Evolutionary conservation across 2,329 filamentous ascomycete genomes (phyloP).

Genomic region (Pseudogymnoascus verrucosus): DNA sequence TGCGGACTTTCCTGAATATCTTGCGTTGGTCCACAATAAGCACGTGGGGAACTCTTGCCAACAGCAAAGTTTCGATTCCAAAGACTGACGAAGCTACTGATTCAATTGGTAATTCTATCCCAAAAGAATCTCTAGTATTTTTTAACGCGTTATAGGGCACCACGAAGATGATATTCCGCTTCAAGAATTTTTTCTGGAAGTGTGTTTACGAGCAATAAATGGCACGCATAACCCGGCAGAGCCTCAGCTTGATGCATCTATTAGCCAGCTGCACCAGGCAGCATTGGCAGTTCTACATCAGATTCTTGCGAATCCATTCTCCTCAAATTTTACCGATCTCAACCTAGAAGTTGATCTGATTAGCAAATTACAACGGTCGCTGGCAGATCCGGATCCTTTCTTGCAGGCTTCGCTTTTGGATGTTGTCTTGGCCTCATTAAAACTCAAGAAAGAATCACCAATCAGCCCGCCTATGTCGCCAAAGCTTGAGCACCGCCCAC

Average conservation of each 20-base stretch:
- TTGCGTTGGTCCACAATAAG: constrained; percentile 59
- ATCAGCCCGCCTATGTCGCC: constrained; percentile 19
- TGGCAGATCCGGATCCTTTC: constrained; percentile 55
- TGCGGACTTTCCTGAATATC: constrained; percentile 67
- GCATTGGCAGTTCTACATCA: constrained; percentile 63
- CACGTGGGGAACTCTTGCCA: constrained; percentile 63
- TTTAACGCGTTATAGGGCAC: constrained; percentile 34
- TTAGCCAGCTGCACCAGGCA: constrained; percentile 61
- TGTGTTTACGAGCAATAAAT: constrained; percentile 56
- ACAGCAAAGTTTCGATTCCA: constrained; percentile 45
- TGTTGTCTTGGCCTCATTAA: constrained; percentile 66
- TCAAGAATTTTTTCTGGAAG: constrained; percentile 60
- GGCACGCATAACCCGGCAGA: constrained; percentile 32
- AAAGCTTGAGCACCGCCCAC: constrained; percentile 19
- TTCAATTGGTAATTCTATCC: constrained; percentile 41
- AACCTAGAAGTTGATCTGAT: constrained; percentile 66
- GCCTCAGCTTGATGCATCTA: constrained; percentile 37
- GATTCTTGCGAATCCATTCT: constrained; percentile 57
- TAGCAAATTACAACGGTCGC: constrained; percentile 53
- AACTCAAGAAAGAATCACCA: constrained; percentile 44
- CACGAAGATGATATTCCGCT: constrained; percentile 50
- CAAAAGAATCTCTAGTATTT: not conserved
- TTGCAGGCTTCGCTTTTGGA: constrained; percentile 73
- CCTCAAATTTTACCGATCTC: constrained; percentile 49
- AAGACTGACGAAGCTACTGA: constrained; percentile 38